These are phyloP conservation scores for Pugionium dolabratum DNA, from an alignment of 345 rosid species.

Conservation along the genomic window DNA sequence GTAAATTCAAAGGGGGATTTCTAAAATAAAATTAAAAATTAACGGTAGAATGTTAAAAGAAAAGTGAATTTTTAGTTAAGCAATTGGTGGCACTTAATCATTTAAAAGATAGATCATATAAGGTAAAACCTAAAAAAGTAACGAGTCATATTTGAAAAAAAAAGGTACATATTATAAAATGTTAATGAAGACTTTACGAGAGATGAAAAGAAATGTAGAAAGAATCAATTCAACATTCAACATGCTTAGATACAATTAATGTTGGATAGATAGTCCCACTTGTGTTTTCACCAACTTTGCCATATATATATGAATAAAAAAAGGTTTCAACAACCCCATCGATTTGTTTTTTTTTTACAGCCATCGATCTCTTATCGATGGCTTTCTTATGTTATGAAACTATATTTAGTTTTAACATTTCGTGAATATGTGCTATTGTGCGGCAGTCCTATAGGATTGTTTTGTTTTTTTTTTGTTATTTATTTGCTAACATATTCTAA, in stretches of 20 bases:
- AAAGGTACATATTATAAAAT: constrained; percentile 8
- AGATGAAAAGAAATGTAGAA: constrained; percentile 9
- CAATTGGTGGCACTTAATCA: background rate
- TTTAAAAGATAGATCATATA: background rate
- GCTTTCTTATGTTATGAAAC: constrained; percentile 7
- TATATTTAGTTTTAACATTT: background rate
- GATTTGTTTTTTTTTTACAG: constrained; percentile 12
- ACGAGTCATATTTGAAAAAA: constrained; percentile 23
- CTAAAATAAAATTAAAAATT: no score
- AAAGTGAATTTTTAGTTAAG: no score
- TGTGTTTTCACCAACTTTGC: constrained; percentile 41
- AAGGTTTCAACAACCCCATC: constrained; percentile 42
- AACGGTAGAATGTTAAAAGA: background rate
- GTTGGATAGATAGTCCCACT: constrained; percentile 39
- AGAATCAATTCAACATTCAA: background rate
- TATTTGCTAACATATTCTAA: background rate
- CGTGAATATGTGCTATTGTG: background rate
- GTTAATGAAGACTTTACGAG: constrained; percentile 11
- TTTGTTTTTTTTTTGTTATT: background rate
- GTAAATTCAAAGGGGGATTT: no score
- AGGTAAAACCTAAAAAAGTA: constrained; percentile 14
- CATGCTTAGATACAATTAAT: constrained; percentile 33
- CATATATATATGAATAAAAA: constrained; percentile 27
- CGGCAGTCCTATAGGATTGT: background rate
- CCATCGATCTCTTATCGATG: constrained; percentile 17